A percentile compares a stretch with the other conserved stretches of the same genome.
These are phyloP conservation scores for Phoma sp. DNA, from an alignment of 2,329 filamentous ascomycete species.

Conservation along the genomic window DNA sequence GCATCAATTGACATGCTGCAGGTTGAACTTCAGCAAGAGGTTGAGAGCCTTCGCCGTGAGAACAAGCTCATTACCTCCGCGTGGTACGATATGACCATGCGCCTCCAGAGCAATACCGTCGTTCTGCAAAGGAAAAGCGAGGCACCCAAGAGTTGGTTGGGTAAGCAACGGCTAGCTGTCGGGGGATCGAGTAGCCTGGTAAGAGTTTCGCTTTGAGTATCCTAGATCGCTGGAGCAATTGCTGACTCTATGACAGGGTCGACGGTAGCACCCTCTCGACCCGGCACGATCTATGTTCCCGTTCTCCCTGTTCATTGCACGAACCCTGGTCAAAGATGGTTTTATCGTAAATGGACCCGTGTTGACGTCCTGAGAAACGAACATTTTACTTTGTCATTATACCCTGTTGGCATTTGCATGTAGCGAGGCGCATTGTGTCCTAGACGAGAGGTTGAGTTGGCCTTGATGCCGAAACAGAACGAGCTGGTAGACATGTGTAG, in stretches of 20 bases:
- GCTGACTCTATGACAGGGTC: slow-evolving; percentile 13
- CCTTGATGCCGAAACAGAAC: background rate
- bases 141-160: slow-evolving; percentile 80
- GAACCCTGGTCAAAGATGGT: background rate
- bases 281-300: slow-evolving; percentile 18
- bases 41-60: slow-evolving; percentile 77
- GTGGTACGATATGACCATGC: slow-evolving; percentile 82
- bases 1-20: slow-evolving; percentile 13
- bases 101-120: slow-evolving; percentile 84
- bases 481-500: background rate
- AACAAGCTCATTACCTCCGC: slow-evolving; percentile 81
- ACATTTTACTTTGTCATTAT: slow-evolving; percentile 22
- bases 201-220: no score
- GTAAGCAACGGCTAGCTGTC: slow-evolving; percentile 73
- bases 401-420: slow-evolving; percentile 19
- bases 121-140: slow-evolving; percentile 78
- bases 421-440: slow-evolving; percentile 16
- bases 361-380: background rate
- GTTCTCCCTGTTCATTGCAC: slow-evolving; percentile 10
- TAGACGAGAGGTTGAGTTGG: background rate
- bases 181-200: slow-evolving; percentile 35
- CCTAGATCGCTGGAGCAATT: background rate
- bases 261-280: slow-evolving; percentile 30
- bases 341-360: background rate
- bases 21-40: slow-evolving; percentile 52